phyloP scores from a whole-genome alignment of 441 rosid genomes.

The Adansonia gregorii region DNA sequence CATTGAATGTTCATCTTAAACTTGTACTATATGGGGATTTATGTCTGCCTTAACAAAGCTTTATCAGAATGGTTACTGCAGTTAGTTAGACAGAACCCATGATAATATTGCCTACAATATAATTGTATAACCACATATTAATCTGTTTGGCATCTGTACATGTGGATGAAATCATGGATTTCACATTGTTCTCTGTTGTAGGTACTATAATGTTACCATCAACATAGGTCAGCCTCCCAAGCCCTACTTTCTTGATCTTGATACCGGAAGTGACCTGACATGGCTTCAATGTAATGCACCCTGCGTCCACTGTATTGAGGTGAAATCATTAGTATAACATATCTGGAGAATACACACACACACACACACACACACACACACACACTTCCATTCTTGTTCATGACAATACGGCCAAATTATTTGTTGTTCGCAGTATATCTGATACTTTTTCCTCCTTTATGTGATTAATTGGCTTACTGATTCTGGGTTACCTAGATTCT shows the following conservation, averaged over 20 bases:
- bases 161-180: slow-evolving; percentile 15
- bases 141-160: not conserved
- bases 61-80: not conserved
- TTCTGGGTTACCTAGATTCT: not conserved
- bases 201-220: slow-evolving; percentile 74
- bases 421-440: slow-evolving; percentile 2
- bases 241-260: slow-evolving; percentile 89
- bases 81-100: not conserved
- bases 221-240: slow-evolving; percentile 71
- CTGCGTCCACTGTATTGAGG: slow-evolving; percentile 66
- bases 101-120: not conserved
- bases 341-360: not conserved
- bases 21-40: not conserved
- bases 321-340: slow-evolving; percentile 20
- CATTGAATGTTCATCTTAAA: slow-evolving; percentile 1
- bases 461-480: not conserved
- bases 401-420: not conserved
- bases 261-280: slow-evolving; percentile 93
- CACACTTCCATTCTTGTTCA: not conserved
- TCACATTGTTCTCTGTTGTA: slow-evolving; percentile 32
- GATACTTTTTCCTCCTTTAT: not conserved
- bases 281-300: slow-evolving; percentile 95
- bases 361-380: not conserved
- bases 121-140: not conserved
- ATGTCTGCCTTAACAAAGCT: not conserved